Conservation (phyloP, 306 rosid genomes). For the Neltuma alba region DNA sequence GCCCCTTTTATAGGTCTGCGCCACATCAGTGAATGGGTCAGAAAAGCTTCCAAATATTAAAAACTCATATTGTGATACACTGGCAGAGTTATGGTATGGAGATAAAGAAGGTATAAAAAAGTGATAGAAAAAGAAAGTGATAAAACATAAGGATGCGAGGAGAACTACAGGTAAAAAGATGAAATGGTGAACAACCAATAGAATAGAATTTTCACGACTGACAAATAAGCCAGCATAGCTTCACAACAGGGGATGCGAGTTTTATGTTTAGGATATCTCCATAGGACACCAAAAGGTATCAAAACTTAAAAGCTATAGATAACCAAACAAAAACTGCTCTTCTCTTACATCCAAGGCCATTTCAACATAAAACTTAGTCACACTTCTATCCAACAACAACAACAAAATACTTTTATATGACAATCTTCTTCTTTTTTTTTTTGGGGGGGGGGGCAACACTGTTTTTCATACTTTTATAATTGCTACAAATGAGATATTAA, state of each 20-base stretch:
- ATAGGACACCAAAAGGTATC: background rate
- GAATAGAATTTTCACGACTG: background rate
- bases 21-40: constrained; percentile 14
- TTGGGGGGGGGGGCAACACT: too few species aligned
- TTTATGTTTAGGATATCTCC: background rate
- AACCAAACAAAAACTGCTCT: background rate
- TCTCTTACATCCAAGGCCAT: background rate
- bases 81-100: background rate
- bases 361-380: background rate
- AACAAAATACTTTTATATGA: too few species aligned
- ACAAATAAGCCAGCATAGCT: background rate
- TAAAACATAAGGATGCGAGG: background rate
- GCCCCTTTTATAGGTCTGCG: constrained; percentile 71
- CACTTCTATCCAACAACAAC: too few species aligned
- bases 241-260: background rate
- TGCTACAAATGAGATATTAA: background rate
- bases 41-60: background rate
- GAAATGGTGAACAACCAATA: background rate
- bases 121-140: background rate
- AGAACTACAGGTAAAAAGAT: background rate
- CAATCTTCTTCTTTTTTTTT: too few species aligned
- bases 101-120: background rate
- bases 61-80: background rate
- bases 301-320: background rate
- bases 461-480: too few species aligned